phyloP scores from a whole-genome alignment of 2,329 filamentous ascomycete genomes.

The Diaporthe helianthi region DNA sequence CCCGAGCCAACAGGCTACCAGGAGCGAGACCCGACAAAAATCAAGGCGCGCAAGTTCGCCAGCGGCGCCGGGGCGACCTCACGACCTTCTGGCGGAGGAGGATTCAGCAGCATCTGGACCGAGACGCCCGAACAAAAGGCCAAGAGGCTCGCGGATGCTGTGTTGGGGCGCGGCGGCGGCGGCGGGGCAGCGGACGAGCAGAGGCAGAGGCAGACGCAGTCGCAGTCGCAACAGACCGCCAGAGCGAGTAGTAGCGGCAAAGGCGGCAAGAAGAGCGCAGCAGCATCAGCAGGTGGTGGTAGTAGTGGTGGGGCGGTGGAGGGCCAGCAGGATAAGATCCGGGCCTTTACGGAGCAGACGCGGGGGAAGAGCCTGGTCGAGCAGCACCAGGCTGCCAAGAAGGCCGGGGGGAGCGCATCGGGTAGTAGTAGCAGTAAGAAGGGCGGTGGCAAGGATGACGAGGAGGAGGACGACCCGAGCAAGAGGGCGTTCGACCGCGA shows the following conservation, averaged over 20 bases:
- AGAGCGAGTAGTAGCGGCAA: constrained; percentile 42
- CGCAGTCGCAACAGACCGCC: neutral
- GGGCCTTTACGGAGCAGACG: constrained; percentile 58
- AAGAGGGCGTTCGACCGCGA: constrained; percentile 87
- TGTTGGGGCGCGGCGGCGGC: constrained; percentile 71
- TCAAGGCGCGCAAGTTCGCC: constrained; percentile 83
- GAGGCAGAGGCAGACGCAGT: constrained; percentile 1
- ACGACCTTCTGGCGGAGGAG: constrained; percentile 43
- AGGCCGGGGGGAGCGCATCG: constrained; percentile 36
- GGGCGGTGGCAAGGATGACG: constrained; percentile 36
- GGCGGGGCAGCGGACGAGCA: neutral
- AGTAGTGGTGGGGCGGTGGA: constrained; percentile 36
- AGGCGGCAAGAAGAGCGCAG: constrained; percentile 56
- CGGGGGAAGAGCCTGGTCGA: constrained; percentile 67
- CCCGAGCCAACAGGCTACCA: constrained; percentile 62
- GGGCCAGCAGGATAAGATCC: constrained; percentile 63
- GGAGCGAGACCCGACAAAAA: constrained; percentile 82
- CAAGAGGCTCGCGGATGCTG: constrained; percentile 78
- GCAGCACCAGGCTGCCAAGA: constrained; percentile 56
- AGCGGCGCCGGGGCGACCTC: constrained; percentile 51
- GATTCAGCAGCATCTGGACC: constrained; percentile 80
- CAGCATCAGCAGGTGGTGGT: too few species aligned
- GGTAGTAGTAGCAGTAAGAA: neutral
- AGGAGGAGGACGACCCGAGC: constrained; percentile 80
- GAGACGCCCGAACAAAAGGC: constrained; percentile 91